phyloP scores from a whole-genome alignment of 805 yeast genomes.

The Tetrapisispora phaffii region DNA sequence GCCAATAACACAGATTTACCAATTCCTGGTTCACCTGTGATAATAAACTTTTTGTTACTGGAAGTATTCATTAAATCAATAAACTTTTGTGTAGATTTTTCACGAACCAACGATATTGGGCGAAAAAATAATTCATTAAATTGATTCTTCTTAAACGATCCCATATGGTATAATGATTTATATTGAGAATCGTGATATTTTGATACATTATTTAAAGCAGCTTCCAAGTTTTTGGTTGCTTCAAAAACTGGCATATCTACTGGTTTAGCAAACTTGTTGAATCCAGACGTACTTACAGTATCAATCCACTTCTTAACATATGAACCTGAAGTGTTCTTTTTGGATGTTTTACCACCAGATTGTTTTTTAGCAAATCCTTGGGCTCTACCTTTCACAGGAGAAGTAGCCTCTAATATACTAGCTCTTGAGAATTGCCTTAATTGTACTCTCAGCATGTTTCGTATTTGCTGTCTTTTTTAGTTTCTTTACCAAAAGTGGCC shows the following conservation, averaged over 20 bases:
- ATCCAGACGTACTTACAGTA: conserved; percentile 26
- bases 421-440: conserved; percentile 1
- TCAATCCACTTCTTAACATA: conserved; percentile 29
- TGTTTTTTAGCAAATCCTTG: conserved; percentile 24
- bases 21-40: conserved; percentile 64
- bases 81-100: conserved; percentile 36
- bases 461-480: too few relatives aligned
- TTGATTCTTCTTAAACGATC: conserved; percentile 60
- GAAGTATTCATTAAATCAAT: conserved; percentile 32
- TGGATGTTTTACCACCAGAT: conserved; percentile 13
- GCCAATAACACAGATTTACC: conserved; percentile 71
- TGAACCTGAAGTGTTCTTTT: conserved; percentile 23
- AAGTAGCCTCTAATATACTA: conserved; percentile 1
- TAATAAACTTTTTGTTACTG: conserved; percentile 39
- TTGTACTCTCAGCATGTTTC: conserved; percentile 2
- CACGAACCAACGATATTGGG: conserved; percentile 52
- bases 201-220: conserved; percentile 26
- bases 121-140: conserved; percentile 52
- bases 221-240: conserved; percentile 6
- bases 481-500: too few relatives aligned
- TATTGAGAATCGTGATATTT: conserved; percentile 36
- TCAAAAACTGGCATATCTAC: conserved; percentile 17
- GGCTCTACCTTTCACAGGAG: conserved; percentile 21
- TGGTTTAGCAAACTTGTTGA: conserved; percentile 21
- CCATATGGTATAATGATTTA: conserved; percentile 40